Evolutionary conservation across 2,329 filamentous ascomycete species (phyloP), one percentile per base, ranked within the genome.

Genomic region (Fusarium mexicanum): DNA sequence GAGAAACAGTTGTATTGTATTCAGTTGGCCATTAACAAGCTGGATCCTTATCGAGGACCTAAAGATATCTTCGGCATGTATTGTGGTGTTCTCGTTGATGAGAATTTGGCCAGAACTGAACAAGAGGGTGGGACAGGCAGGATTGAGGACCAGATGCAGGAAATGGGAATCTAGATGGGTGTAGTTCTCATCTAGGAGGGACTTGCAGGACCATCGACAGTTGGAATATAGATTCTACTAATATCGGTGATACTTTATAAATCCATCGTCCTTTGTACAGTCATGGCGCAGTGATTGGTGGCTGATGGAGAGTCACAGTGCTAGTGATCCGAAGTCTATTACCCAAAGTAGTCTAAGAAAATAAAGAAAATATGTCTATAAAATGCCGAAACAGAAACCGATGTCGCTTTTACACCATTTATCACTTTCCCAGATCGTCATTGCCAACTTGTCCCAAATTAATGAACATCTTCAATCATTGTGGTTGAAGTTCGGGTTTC

Each of bases 151-250:
- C 51, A 38, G 35, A 54, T 40, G 51, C 22, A 13, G 35, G 24
- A 40, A 11, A 38, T 40, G 14, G 35, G 8, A 29, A 38, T 54
- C 31, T 37, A 53, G 31, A 20, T 53, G 13, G 18, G 31, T 20
- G 24, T 16, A 9, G 6, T 26, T 37, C 6, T 35, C 8, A 10
- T 13, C 4, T 14, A 8, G 17, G 3, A 24, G 17, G 31, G 17
- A 12, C 4, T 11, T 16, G 6, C 12, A 6, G 31, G 12, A 11
- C 12, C 10, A 1, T 24, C 1, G 22, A 14, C 8, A n/a, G 22
- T 18, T 33, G 17, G 24, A 20, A 14, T 8, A 14, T 14, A 18
- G 35, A 10, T 35, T 12, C 3, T 14, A 18, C 16, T 10, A 7
- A 20, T 3, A 24, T 51, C 8, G 4, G 33, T 35, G 33, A 35